Evolutionary conservation across 495 filamentous ascomycete species (phyloP).

Genomic region (Physcia stellaris): DNA sequence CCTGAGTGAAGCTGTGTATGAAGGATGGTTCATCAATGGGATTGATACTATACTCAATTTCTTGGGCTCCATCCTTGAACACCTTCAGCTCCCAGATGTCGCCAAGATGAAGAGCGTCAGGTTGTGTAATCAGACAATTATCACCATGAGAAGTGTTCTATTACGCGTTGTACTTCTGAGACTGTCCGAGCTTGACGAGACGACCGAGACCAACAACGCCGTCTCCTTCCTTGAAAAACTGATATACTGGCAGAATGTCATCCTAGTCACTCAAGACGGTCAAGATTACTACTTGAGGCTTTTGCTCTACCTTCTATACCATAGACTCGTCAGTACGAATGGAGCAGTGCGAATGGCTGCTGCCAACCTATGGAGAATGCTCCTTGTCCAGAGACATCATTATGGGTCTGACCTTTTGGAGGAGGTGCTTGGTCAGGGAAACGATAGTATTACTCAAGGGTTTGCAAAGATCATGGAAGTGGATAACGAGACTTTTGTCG

Average conservation of each 20-base stretch:
- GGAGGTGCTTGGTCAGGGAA: slow-evolving; percentile 52
- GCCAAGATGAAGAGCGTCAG: slow-evolving; percentile 69
- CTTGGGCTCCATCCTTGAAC: slow-evolving; percentile 69
- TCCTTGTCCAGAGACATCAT: slow-evolving; percentile 86
- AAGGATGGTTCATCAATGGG: slow-evolving; percentile 90
- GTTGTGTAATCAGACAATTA: slow-evolving; percentile 68
- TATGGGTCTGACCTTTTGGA: slow-evolving; percentile 61
- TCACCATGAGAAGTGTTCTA: slow-evolving; percentile 59
- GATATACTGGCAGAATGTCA: slow-evolving; percentile 87
- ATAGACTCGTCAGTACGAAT: slow-evolving; percentile 54
- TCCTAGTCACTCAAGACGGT: slow-evolving; percentile 59
- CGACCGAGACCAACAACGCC: slow-evolving; percentile 41
- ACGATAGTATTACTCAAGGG: slow-evolving; percentile 55
- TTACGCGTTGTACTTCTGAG: slow-evolving; percentile 63
- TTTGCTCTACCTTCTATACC: slow-evolving; percentile 82
- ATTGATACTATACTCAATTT: slow-evolving; percentile 75
- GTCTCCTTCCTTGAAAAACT: slow-evolving; percentile 65
- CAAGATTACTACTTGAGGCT: slow-evolving; percentile 68
- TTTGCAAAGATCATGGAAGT: slow-evolving; percentile 76
- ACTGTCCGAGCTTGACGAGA: slow-evolving; percentile 69
- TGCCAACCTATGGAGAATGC: slow-evolving; percentile 73
- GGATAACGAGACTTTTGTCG: slow-evolving; percentile 73
- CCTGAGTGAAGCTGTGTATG: slow-evolving; percentile 77
- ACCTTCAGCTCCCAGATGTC: slow-evolving; percentile 76
- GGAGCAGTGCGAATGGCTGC: slow-evolving; percentile 58